Evolutionary conservation across 805 yeast genomes (phyloP), one percentile per base, ranked within the genome.

Genomic region (Metschnikowia drakensbergensis): DNA sequence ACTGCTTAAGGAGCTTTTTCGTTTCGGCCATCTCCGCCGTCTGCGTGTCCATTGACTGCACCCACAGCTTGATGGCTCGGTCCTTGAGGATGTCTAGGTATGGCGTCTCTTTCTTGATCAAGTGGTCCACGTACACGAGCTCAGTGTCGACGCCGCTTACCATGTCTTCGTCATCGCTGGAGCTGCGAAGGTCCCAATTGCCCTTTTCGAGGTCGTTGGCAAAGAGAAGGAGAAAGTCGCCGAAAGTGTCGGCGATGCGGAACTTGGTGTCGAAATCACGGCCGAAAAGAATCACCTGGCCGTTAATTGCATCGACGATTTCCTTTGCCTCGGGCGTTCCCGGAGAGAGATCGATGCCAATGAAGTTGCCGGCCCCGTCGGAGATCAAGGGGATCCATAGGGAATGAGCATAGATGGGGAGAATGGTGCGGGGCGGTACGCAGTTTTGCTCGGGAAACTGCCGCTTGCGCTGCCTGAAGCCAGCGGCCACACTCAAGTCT

Each of bases 221-320:
- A 63, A 90, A 84, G 45, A 79, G 77, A 47, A 90, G 72, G 46
- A 92, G 68, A 65, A 94, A 94, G 59, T 87, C 94, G 13, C 96
- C 96, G 84, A 96, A 92, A 48, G 85, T 86, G 44, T 82, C 80
- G 17, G 97, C 95, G 47, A 94, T 74, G 34, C 87, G 91, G 66
- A 80, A 89, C 64, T 92, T 92, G 34, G 86, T 81, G 69, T 92
- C 98, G 62, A 83, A 92, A 55, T 92, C 98, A 62, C 97, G 83
- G 35, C 99, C 99, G 66, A 88, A 92, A 47, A 91, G 62, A 53
- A 92, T 92, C 17, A 94, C 85, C 69, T 92, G 99, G 34, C 98
- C 99, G 79, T 86, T 82, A 49, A 73, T 76, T 1, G 72, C 73
- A 0, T 43, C 32, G 13, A 50, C 41, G 7, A 50, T 37, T 39